These are phyloP conservation scores for Basipetospora chlamydospora DNA, from an alignment of 2,329 filamentous ascomycete genomes.

Conservation along the genomic window DNA sequence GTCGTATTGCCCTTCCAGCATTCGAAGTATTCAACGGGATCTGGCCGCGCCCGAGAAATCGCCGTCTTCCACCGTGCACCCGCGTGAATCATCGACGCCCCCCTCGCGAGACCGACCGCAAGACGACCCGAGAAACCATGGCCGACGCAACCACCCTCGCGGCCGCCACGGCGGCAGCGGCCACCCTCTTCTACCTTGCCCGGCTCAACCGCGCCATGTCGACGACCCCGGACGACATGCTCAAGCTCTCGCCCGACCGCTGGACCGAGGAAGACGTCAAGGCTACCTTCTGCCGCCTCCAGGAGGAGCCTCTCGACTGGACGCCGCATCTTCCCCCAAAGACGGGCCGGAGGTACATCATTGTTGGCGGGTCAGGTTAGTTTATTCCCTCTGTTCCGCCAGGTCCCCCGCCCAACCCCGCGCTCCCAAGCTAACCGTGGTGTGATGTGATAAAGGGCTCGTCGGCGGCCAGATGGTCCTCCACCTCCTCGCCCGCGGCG, in stretches of 20 bases:
- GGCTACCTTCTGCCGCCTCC: slow-evolving; percentile 19
- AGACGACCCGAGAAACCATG: neutral
- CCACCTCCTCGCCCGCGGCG: slow-evolving; percentile 37
- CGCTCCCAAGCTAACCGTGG: neutral
- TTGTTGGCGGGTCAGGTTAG: slow-evolving; percentile 32
- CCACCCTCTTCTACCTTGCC: neutral
- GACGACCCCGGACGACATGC: slow-evolving; percentile 20
- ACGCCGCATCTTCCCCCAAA: slow-evolving; percentile 22
- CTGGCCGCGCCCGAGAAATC: neutral
- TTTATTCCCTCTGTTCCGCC: no score
- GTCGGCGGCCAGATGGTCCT: slow-evolving; percentile 40
- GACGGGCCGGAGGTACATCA: slow-evolving; percentile 26
- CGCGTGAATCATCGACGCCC: no score
- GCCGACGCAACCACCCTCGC: neutral
- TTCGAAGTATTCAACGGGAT: no score
- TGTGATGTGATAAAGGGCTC: slow-evolving; percentile 25
- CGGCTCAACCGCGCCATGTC: slow-evolving; percentile 21
- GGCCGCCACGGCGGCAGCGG: neutral
- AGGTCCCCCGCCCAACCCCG: neutral
- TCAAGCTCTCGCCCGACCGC: slow-evolving; percentile 15
- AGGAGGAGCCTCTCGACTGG: slow-evolving; percentile 23
- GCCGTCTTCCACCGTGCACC: neutral
- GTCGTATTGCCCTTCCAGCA: no score
- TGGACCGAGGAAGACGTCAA: slow-evolving; percentile 23
- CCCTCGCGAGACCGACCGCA: neutral